A percentile compares a stretch with the other conserved stretches of the same genome.
Conservation (phyloP, 345 rosid genomes). For the Euphorbia pulcherrima region DNA sequence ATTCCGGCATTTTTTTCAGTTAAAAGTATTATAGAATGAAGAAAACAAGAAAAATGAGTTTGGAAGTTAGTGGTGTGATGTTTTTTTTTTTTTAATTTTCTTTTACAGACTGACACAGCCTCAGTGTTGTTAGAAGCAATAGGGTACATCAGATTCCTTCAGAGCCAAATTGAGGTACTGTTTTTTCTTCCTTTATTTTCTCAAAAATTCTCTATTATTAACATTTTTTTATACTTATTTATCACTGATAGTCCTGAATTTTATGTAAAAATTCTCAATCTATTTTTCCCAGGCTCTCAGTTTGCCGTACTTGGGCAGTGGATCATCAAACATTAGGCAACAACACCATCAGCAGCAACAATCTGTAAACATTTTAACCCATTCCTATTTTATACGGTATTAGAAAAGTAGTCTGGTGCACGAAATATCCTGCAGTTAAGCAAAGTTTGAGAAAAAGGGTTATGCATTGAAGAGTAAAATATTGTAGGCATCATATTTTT, state of each 20-base stretch:
- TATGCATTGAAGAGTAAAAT: too few species aligned
- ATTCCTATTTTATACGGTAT: too few species aligned
- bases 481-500: too few species aligned
- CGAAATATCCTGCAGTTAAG: too few species aligned
- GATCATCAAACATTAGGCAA: conserved; percentile 57
- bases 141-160: conserved; percentile 33
- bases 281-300: conserved; percentile 70
- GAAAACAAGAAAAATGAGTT: conserved; percentile 25
- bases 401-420: too few species aligned
- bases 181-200: conserved; percentile 21
- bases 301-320: conserved; percentile 84
- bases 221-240: neutral
- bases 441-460: too few species aligned
- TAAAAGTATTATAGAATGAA: conserved; percentile 6
- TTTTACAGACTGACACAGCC: conserved; percentile 32
- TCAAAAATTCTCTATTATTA: conserved; percentile 25
- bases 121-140: conserved; percentile 31
- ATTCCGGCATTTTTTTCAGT: too few species aligned
- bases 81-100: neutral
- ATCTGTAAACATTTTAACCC: conserved; percentile 43
- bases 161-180: conserved; percentile 30
- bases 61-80: conserved; percentile 27
- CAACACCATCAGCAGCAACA: conserved; percentile 46
- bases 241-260: conserved; percentile 13
- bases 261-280: conserved; percentile 1